Conservation (phyloP, 2,329 filamentous ascomycete genomes). For the Coniochaeta pulveracea region DNA sequence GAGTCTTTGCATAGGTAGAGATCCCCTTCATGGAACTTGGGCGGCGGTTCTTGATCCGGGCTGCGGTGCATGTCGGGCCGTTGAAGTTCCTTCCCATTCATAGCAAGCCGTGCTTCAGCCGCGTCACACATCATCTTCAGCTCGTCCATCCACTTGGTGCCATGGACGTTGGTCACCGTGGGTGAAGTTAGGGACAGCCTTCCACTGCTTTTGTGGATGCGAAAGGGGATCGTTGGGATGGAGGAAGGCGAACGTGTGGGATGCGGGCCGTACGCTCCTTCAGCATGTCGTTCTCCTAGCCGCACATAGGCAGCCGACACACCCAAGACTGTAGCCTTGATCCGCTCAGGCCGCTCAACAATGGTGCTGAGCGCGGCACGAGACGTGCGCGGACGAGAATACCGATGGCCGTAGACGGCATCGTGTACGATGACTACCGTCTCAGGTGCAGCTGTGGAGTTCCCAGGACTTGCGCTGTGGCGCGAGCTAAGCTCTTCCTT, state of each 20-base stretch:
- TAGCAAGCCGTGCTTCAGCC: conserved; percentile 66
- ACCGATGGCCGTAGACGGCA: conserved; percentile 89
- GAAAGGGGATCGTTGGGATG: conserved; percentile 60
- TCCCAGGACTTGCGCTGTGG: conserved; percentile 24
- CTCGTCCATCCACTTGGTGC: conserved; percentile 87
- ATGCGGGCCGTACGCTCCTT: conserved; percentile 56
- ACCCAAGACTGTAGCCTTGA: conserved; percentile 74
- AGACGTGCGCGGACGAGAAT: conserved; percentile 68
- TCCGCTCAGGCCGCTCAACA: conserved; percentile 84
- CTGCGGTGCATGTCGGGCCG: conserved; percentile 52
- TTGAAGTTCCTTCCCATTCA: conserved; percentile 66
- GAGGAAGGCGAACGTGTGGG: conserved; percentile 44
- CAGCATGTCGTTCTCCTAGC: conserved; percentile 70
- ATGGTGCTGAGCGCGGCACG: conserved; percentile 65
- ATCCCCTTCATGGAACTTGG: conserved; percentile 74
- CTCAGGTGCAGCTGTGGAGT: conserved; percentile 33
- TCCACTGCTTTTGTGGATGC: conserved; percentile 70
- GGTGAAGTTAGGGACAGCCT: conserved; percentile 59
- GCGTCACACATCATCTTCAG: conserved; percentile 73
- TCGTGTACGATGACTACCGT: conserved; percentile 85
- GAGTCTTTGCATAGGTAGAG: conserved; percentile 85
- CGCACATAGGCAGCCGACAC: conserved; percentile 81
- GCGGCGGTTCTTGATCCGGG: conserved; percentile 28
- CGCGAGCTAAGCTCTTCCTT: conserved; percentile 56
- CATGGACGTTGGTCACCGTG: conserved; percentile 84